phyloP scores from a whole-genome alignment of 1,284 basidiomycete species.

The Ganoderma lucidum region DNA sequence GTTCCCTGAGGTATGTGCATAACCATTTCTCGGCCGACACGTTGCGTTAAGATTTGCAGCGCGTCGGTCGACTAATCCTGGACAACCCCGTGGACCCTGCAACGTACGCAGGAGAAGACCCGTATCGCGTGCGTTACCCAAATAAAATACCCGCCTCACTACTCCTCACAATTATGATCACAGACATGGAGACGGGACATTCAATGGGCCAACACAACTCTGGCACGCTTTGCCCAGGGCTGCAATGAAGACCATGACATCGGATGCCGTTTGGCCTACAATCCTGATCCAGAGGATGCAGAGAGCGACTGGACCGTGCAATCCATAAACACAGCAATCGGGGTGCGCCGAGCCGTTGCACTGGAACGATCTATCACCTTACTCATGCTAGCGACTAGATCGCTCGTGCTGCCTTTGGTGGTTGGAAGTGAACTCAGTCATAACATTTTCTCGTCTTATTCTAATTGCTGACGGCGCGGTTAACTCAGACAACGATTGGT shows the following conservation, averaged over 20 bases:
- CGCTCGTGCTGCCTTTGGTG: not conserved
- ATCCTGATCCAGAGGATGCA: not conserved
- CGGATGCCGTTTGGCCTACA: not conserved
- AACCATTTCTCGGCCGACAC: not conserved
- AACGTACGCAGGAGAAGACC: not conserved
- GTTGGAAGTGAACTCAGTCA: not conserved
- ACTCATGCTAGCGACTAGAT: not conserved
- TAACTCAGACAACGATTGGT: not conserved
- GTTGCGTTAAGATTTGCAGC: not conserved
- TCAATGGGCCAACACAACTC: not conserved
- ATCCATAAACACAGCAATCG: not conserved
- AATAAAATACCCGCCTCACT: not conserved
- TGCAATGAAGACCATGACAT: not conserved
- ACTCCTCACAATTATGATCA: not conserved
- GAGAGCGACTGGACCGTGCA: not conserved
- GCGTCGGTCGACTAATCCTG: constrained; percentile 20
- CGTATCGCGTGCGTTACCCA: not conserved
- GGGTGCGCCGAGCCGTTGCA: not conserved
- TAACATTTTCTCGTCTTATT: not conserved
- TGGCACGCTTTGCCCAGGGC: not conserved
- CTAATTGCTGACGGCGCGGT: not conserved
- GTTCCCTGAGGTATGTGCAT: constrained; percentile 21
- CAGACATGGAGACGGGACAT: not conserved
- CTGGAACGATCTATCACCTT: not conserved
- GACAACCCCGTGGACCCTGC: constrained; percentile 18